phyloP scores from a whole-genome alignment of 148 eudicot species.

The Cornus controversa region DNA sequence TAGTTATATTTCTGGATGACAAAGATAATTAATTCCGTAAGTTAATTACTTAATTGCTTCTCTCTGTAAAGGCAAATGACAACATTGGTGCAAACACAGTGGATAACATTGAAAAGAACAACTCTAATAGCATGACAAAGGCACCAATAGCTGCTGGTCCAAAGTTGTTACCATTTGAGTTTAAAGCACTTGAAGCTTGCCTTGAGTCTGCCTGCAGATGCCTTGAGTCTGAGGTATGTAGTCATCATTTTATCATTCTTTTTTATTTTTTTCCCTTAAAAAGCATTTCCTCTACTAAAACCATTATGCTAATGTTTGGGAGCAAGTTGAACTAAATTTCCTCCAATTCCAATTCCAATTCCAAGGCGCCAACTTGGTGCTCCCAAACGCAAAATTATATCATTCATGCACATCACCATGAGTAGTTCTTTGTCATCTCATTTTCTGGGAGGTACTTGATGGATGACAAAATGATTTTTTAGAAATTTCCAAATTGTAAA shows the following conservation, averaged over 20 bases:
- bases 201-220: constrained; percentile 64
- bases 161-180: constrained; percentile 53
- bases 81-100: neutral
- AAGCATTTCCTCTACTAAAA: neutral
- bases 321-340: too few species aligned
- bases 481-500: neutral
- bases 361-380: too few species aligned
- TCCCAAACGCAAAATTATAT: neutral
- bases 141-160: constrained; percentile 17
- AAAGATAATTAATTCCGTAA: neutral
- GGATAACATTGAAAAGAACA: neutral
- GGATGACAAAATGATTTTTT: neutral
- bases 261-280: neutral
- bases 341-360: neutral
- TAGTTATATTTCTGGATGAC: neutral
- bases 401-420: neutral
- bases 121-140: neutral
- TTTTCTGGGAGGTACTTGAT: neutral
- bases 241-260: neutral
- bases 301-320: too few species aligned
- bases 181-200: constrained; percentile 58
- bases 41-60: neutral
- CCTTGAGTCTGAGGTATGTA: constrained; percentile 51
- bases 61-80: neutral
- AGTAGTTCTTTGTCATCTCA: neutral